These are phyloP conservation scores for Russula vinacea DNA, from an alignment of 768 basidiomycete species.

Conservation along the genomic window DNA sequence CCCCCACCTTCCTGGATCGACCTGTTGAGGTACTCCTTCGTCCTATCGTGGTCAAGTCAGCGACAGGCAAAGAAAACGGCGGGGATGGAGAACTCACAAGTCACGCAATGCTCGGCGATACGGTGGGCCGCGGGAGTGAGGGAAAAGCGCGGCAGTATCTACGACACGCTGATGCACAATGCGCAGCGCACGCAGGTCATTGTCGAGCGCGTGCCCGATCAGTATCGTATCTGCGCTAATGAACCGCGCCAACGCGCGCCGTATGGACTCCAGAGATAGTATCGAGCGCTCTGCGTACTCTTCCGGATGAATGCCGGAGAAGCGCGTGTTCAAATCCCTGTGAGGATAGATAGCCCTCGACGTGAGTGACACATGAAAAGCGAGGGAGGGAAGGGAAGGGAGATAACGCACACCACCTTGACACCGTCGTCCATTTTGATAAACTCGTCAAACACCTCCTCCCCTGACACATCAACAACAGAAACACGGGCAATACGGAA, in stretches of 20 bases:
- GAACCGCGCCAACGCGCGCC: conserved; percentile 63
- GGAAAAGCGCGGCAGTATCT: conserved; percentile 86
- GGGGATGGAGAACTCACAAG: conserved; percentile 49
- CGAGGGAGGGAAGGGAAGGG: background rate
- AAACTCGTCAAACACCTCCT: conserved; percentile 75
- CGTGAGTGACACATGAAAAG: background rate
- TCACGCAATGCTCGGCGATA: conserved; percentile 79
- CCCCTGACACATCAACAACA: conserved; percentile 73
- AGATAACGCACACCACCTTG: conserved; percentile 59
- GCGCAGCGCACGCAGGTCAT: conserved; percentile 87
- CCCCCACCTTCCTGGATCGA: conserved; percentile 80
- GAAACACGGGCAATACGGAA: conserved; percentile 89
- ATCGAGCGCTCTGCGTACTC: conserved; percentile 53
- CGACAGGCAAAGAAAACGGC: background rate
- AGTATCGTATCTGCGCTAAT: conserved; percentile 81
- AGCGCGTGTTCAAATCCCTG: conserved; percentile 91
- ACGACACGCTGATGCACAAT: conserved; percentile 82
- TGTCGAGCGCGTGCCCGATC: conserved; percentile 89
- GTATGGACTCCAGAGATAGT: conserved; percentile 62
- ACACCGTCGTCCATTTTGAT: conserved; percentile 80
- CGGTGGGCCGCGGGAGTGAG: conserved; percentile 72
- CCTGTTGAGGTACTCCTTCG: conserved; percentile 74
- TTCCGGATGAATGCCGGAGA: conserved; percentile 74
- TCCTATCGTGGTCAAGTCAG: conserved; percentile 44
- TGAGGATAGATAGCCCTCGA: background rate